Evolutionary conservation across 345 rosid genomes (phyloP), one percentile per base, ranked within the genome.

Genomic region (Mallotus nudiflorus): DNA sequence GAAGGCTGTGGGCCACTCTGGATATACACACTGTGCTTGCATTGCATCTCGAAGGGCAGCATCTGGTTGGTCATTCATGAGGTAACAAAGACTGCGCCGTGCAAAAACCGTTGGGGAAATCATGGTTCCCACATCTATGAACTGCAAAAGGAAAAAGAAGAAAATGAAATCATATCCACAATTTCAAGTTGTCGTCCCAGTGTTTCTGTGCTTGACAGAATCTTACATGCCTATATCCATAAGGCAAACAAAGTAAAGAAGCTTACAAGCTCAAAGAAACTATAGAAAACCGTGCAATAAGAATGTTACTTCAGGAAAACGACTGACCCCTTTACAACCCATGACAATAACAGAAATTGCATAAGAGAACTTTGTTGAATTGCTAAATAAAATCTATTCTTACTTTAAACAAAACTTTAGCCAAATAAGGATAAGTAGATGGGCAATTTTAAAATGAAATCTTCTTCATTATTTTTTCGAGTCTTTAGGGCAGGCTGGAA

Each of bases 1-100:
- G 86, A 95, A 95, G 20, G 97, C 96, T 0, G 94, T 88, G 16
- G 97, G 93, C 99, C 97, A 95, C 18, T 91, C 96, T 2, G 97
- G 94, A 71, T 80, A 78, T 40, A 85, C 93, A 33, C 88, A 87
- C 22, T 92, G 97, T 0, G 99, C 99, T 75, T 90, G 99, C 99
- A 95, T 95, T 9, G 96, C 99, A 49, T 95, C 99, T 50, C 93
- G 83, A 33, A 92, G 88, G 55, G 98, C 98, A 66, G 88, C 88
- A 68, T 92, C 95, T 9, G 97, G 96, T 70, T 85, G 95, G 70
- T 96, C 98, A 22, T 87, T 87, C 37, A 92, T 78, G 33, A 92
- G 89, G 76, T 82, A 89, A 81, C 99, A 92, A 39, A 96, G 89
- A 77, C 99, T 92, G 55, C 98, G 85, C 65, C 98, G 80, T 27